Conservation (phyloP, 2,329 filamentous ascomycete species). For the Fusarium annulatum region DNA sequence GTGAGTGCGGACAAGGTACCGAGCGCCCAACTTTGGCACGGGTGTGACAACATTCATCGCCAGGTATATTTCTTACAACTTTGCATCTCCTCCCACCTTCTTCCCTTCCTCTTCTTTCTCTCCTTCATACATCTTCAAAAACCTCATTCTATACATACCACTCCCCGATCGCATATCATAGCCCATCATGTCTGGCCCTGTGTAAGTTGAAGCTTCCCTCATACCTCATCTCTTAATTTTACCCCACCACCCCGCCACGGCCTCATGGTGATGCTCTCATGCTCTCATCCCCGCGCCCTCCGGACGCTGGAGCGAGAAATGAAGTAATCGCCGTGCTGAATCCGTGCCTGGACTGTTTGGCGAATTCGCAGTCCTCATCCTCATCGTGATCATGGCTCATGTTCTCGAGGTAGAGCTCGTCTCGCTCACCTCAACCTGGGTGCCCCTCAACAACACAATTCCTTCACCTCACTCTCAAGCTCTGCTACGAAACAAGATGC, state of each 20-base stretch:
- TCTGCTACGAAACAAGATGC: constrained; percentile 45
- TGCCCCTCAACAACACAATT: constrained; percentile 62
- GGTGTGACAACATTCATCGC: constrained; percentile 36
- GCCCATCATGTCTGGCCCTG: constrained; percentile 71
- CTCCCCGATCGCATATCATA: constrained; percentile 30
- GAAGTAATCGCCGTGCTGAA: constrained; percentile 31
- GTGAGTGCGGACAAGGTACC: constrained; percentile 35
- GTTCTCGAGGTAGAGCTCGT: constrained; percentile 69
- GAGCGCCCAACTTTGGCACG: constrained; percentile 36
- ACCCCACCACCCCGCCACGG: constrained; percentile 56
- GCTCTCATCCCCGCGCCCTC: constrained; percentile 52
- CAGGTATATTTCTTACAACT: constrained; percentile 44
- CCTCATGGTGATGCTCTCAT: constrained; percentile 39
- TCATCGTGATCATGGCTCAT: constrained; percentile 52
- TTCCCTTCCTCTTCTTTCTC: constrained; percentile 33
- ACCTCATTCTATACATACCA: constrained; percentile 21
- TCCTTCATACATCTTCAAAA: constrained; percentile 31
- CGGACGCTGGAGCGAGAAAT: constrained; percentile 30
- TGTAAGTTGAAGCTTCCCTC: constrained; percentile 65
- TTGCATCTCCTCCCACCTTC: constrained; percentile 29
- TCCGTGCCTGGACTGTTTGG: constrained; percentile 11
- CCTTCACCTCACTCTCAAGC: constrained; percentile 46
- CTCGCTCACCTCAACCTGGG: constrained; percentile 79
- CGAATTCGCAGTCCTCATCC: background rate
- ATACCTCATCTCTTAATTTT: constrained; percentile 38